Base-by-base conservation (phyloP, 2,329 filamentous ascomycete species). In the Fusarium sp. region DNA sequence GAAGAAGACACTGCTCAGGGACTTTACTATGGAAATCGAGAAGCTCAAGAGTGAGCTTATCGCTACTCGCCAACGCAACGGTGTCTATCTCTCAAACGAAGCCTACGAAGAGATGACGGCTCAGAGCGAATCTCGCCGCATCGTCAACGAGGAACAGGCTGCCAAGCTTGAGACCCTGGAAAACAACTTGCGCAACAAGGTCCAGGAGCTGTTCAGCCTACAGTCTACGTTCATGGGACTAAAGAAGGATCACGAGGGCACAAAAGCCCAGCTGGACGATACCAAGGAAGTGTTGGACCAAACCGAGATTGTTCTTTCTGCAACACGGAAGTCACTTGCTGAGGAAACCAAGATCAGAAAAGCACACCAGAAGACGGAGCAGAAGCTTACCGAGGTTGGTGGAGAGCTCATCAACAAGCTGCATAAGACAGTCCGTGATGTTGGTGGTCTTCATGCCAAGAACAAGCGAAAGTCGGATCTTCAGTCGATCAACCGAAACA, bases 91-190 rank as follows among this genome's bases (percentile, higher is more conserved):
- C 38, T 93, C 96, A 1, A 93, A 94, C 64, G 95, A 97, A 66
- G 90, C 90, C 21, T 98, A 95, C 79, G 96, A 98, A 80, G 94
- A 97, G 77, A 93, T 99, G 83, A 96, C 92, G 0, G 93, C 94
- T 9, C 92, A 97, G 81, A 98, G 93, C 82, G 96, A 99, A 82
- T 97, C 96, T 5, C 89, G 95, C 59, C 89, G 94, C 18, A 98
- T 98, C 71, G 88, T 98, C 43, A 93, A 92, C 75, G 96, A 98
- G 77, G 96, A 99, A 80, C 96, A 98, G 79, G 89, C 91, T 12
- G 95, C 96, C 75, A 96, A 94, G 81, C 95, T 99, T 52, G 94
- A 97, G 79, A 95, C 94, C 0, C 92, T 98, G 84, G 96, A 99
- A 81, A 89, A 89, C 42, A 97, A 96, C 78, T 86, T 99, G 61